Conservation (phyloP, 768 basidiomycete genomes). For the Lentinula sp. region DNA sequence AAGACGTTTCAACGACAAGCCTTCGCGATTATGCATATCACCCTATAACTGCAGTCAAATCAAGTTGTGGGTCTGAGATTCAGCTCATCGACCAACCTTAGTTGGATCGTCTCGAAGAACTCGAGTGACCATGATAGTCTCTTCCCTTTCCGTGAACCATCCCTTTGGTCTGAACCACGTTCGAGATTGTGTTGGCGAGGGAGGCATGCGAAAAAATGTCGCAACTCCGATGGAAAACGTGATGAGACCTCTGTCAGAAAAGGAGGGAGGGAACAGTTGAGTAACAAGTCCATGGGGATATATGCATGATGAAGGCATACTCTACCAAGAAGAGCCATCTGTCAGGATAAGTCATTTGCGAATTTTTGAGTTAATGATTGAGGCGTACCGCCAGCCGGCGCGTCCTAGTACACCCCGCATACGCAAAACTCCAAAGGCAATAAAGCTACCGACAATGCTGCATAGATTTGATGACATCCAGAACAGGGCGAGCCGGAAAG, state of each 20-base stretch:
- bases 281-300: not conserved
- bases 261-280: not conserved
- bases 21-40: slow-evolving; percentile 70
- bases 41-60: slow-evolving; percentile 23
- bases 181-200: slow-evolving; percentile 55
- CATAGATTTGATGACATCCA: slow-evolving; percentile 46
- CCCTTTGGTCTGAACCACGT: slow-evolving; percentile 53
- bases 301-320: slow-evolving; percentile 15
- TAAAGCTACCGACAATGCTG: slow-evolving; percentile 43
- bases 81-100: slow-evolving; percentile 27
- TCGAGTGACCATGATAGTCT: slow-evolving; percentile 52
- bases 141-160: slow-evolving; percentile 61
- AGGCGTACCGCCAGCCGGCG: slow-evolving; percentile 42
- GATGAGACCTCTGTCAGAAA: slow-evolving; percentile 29
- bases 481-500: slow-evolving; percentile 49
- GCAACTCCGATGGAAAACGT: slow-evolving; percentile 48
- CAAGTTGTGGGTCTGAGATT: not conserved
- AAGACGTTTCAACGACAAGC: slow-evolving; percentile 39
- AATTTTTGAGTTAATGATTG: not conserved
- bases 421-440: slow-evolving; percentile 56
- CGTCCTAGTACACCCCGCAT: slow-evolving; percentile 49
- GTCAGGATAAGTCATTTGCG: not conserved
- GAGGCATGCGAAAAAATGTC: slow-evolving; percentile 55
- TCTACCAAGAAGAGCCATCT: slow-evolving; percentile 60
- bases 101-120: slow-evolving; percentile 61